Base-by-base conservation (phyloP, 179 eudicot genomes). In the Spergularia azorica region DNA sequence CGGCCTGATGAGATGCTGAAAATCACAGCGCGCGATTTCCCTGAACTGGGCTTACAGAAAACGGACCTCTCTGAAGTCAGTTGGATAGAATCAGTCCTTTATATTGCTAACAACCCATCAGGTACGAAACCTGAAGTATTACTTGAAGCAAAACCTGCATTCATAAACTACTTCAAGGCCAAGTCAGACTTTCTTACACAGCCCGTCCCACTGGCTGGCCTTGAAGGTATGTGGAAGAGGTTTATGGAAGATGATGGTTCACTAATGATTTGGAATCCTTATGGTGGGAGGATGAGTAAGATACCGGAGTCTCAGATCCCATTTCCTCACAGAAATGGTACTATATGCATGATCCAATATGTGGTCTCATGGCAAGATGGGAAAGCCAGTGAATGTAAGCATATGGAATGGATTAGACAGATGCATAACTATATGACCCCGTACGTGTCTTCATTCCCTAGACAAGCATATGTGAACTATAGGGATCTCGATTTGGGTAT, bases 401-500 rank as follows among this genome's bases (percentile, higher is more conserved):
- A 83, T 61, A 79, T 83, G 82, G 80, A 83, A 61, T 79, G 75
- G 77, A 57, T 79, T 41, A 79, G 80, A 71, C 71, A 79, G 63
- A 67, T 83, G 5, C 74, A 83, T 64, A 76, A 83, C 71, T 83
- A 75, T 67, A 83, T 83, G 85, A 83, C 85, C 26, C 74, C 80
- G n/a, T 83, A 75, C 48, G 85, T 79, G 16, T 83, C 85, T 2
- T 75, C 58, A 82, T 64, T 83, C 50, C 85, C 85, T 71, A 79
- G 85, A 69, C 72, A 83, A 72, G 80, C 85, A 3, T 83, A 83
- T 72, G 80, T 83, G 58, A 83, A 83, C 32, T 83, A 83, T 39
- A 72, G 75, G 85, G 85, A 83, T 79, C 77, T 79, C 4, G 85
- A 83, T 72, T 79, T 83, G 85, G 85, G 85, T 38, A 71, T 79